Base-by-base conservation (phyloP, 176 grass and related monocot genomes). In the Phyllostachys edulis region DNA sequence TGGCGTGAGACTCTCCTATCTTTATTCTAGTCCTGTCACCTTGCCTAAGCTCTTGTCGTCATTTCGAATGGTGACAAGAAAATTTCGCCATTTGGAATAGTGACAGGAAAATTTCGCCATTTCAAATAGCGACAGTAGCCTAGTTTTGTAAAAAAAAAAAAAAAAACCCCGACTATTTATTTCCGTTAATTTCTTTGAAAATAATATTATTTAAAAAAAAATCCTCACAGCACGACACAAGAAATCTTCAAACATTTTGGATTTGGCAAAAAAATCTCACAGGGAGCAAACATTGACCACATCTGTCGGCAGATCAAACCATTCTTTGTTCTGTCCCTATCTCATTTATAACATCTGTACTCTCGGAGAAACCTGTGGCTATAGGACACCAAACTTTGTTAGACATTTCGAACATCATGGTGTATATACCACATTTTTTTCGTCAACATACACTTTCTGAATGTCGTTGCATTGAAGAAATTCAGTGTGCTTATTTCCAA, bases 181-280 rank as follows among this genome's bases (percentile, higher is more conserved):
- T 29, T 29, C 1, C 0, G 29, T 29, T 1, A 29, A 29, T 29
- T 29, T 29, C 29, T 29, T 29, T 29, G 0, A 29, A 29, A 8
- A 24, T 38, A n/a, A n/a, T n/a, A n/a, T n/a, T n/a, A n/a, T n/a
- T n/a, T n/a, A n/a, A n/a, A n/a, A n/a, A n/a, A n/a, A n/a, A n/a
- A n/a, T n/a, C n/a, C n/a, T n/a, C n/a, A n/a, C n/a, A n/a, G n/a
- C n/a, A n/a, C n/a, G n/a, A n/a, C n/a, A n/a, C n/a, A 63, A 40
- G 52, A 88, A 63, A 77, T 63, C 41, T 87, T 78, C 55, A 60
- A 88, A 36, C 13, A 21, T 41, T 57, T 73, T 88, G 21, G 3
- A 41, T 63, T 34, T 34, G 37, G 6, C 59, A 39, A 5, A 47
- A 39, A 41, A 37, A 29, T 29, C 29, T 29, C 29, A 29, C 29